These are phyloP conservation scores for Fusarium newnesense DNA, from an alignment of 2,329 filamentous ascomycete genomes.

Conservation along the genomic window DNA sequence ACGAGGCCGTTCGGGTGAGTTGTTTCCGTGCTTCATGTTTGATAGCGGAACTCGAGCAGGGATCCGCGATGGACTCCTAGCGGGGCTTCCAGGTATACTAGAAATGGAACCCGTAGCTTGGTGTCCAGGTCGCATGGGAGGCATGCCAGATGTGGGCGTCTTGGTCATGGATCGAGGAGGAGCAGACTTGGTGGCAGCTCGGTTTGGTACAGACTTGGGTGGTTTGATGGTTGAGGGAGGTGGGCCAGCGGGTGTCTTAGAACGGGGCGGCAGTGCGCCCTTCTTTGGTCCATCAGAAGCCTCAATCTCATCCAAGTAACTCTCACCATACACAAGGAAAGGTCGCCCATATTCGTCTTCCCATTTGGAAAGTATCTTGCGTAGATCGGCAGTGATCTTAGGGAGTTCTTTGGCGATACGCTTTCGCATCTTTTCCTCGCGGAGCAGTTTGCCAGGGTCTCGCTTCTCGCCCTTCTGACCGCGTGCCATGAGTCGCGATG, in stretches of 20 bases:
- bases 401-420: slow-evolving; percentile 95
- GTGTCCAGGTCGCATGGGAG: slow-evolving; percentile 44
- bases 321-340: slow-evolving; percentile 91
- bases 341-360: slow-evolving; percentile 94
- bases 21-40: slow-evolving; percentile 75
- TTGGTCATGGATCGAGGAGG: slow-evolving; percentile 59
- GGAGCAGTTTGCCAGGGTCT: slow-evolving; percentile 90
- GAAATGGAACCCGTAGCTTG: slow-evolving; percentile 30
- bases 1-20: slow-evolving; percentile 79
- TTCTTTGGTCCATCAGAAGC: slow-evolving; percentile 64
- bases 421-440: slow-evolving; percentile 99
- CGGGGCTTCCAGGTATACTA: slow-evolving; percentile 46
- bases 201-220: slow-evolving; percentile 47
- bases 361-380: slow-evolving; percentile 83
- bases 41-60: slow-evolving; percentile 76
- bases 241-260: slow-evolving; percentile 79
- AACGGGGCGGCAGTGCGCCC: slow-evolving; percentile 61
- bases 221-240: slow-evolving; percentile 57
- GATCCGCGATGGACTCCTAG: slow-evolving; percentile 63
- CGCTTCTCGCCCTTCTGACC: slow-evolving; percentile 94
- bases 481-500: slow-evolving; percentile 89
- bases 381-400: slow-evolving; percentile 87
- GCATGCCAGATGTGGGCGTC: slow-evolving; percentile 61
- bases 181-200: slow-evolving; percentile 45
- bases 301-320: slow-evolving; percentile 88